phyloP scores from a whole-genome alignment of 192 early-diverging fungal genomes.

The Phlyctochytrium arcticum region DNA sequence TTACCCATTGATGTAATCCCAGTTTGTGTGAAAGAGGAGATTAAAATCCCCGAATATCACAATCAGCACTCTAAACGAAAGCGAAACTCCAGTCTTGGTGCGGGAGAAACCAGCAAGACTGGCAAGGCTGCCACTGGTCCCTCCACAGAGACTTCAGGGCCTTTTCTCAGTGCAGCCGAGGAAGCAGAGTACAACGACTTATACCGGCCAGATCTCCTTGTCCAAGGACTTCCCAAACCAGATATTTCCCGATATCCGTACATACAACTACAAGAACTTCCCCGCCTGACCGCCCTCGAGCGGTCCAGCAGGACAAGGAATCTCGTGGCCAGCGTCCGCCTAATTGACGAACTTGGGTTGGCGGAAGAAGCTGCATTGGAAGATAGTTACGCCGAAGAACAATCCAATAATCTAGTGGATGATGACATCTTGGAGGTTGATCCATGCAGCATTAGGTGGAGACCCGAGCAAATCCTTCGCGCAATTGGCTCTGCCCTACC shows the following conservation, averaged over 20 bases:
- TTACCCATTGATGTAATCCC: conserved; percentile 49
- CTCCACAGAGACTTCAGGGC: not conserved
- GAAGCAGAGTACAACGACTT: not conserved
- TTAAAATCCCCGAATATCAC: conserved; percentile 48
- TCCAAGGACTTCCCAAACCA: not conserved
- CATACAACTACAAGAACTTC: conserved; percentile 32
- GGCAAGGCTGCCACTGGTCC: not conserved
- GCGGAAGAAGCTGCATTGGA: conserved; percentile 33
- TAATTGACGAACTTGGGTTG: conserved; percentile 25
- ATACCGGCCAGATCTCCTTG: not conserved
- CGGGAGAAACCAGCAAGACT: conserved; percentile 1
- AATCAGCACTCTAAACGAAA: too few species aligned
- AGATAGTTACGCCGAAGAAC: too few species aligned
- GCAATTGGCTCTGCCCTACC: too few species aligned
- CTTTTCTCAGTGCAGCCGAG: not conserved
- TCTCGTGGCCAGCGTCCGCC: conserved; percentile 33
- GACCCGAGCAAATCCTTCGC: too few species aligned
- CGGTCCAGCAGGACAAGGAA: conserved; percentile 6
- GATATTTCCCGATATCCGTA: not conserved
- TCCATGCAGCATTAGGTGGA: too few species aligned
- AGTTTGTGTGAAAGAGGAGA: conserved; percentile 37
- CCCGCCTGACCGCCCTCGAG: not conserved
- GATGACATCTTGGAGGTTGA: too few species aligned
- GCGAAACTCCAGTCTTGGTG: too few species aligned
- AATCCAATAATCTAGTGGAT: too few species aligned